Evolutionary conservation across 352 stramenopile species (phyloP).

Genomic region (Phytophthora fragariaefolia): DNA sequence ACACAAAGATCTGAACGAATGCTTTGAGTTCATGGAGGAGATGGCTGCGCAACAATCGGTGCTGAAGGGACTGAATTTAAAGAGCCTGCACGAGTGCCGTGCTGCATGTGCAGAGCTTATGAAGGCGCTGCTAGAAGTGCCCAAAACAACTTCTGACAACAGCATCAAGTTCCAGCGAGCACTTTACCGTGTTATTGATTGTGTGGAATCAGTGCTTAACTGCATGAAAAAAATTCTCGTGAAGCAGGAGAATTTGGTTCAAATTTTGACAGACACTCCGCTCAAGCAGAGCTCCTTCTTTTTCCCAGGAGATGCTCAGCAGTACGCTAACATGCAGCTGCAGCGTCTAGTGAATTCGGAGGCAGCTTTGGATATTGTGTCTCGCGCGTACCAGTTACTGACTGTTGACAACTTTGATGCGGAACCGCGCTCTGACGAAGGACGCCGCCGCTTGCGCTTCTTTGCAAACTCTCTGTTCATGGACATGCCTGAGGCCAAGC

Average conservation of each 20-base stretch:
- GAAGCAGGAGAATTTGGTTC: slow-evolving; percentile 89
- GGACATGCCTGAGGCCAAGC: slow-evolving; percentile 89
- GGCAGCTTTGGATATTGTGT: slow-evolving; percentile 85
- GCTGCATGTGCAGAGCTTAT: slow-evolving; percentile 77
- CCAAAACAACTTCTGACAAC: slow-evolving; percentile 71
- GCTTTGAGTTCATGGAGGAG: slow-evolving; percentile 89
- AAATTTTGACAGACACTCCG: slow-evolving; percentile 85
- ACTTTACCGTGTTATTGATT: slow-evolving; percentile 88
- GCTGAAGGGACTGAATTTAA: slow-evolving; percentile 86
- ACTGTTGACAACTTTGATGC: slow-evolving; percentile 91
- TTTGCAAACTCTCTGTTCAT: slow-evolving; percentile 92
- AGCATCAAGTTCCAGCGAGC: slow-evolving; percentile 90
- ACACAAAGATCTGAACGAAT: slow-evolving; percentile 85
- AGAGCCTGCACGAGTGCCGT: slow-evolving; percentile 77
- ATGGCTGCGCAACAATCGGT: slow-evolving; percentile 75
- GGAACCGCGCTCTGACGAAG: slow-evolving; percentile 86
- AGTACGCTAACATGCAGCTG: slow-evolving; percentile 83
- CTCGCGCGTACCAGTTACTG: slow-evolving; percentile 84
- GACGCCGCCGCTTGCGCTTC: slow-evolving; percentile 84
- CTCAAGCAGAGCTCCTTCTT: slow-evolving; percentile 91
- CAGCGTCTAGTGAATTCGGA: slow-evolving; percentile 85
- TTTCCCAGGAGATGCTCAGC: slow-evolving; percentile 83
- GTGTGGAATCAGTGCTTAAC: slow-evolving; percentile 79
- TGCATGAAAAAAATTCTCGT: slow-evolving; percentile 85
- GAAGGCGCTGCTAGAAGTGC: slow-evolving; percentile 87